Base-by-base conservation (phyloP, 2,329 filamentous ascomycete species). In the Ophiobolus disseminans region DNA sequence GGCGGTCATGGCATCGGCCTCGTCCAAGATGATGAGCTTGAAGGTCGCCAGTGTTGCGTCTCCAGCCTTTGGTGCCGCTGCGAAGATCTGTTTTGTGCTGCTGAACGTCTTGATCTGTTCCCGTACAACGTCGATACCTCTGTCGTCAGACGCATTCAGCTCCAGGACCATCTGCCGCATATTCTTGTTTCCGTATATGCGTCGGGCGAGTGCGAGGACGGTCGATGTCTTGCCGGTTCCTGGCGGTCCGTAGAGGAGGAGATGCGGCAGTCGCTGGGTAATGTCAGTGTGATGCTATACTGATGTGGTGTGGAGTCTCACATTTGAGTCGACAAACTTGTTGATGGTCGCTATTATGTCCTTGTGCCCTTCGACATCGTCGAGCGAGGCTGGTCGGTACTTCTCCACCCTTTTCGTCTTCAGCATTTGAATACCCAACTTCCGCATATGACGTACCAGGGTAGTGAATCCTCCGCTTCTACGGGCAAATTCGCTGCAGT, bases 21-120 rank as follows among this genome's bases (percentile, higher is more conserved):
- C 94, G 73, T 99, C 94, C 4, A 99, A 84, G 45, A 99, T 90
- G 69, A 99, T 97, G 61, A 99, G 85, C 78, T 99, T 99, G 80
- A 89, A 99, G 3, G 84, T 84, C 0, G 89, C 90, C 20, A 93
- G 75, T 23, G 74, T 72, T 10, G 74, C 76, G 10, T 82, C 76
- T 32, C 73, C 68, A 5, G 80, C 66, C 25, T 76, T 76, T 2
- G 82, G 76, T 6, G 80, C 79, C 32, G 82, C 79, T n/a, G 83
- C 85, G 78, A 99, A 99, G 65, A 99, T 99, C 71, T 99, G 94
- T 75, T 96, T 97, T 6, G 94, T 99, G 62, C 90, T 95, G 31
- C 91, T 93, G 76, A 99, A 99, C 0, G 94, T 99, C 82, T 97
- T 99, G 83, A 99, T 99, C 76, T 99, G 94, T 77, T 99, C 94